Percentiles rank a stretch among this genome's conserved stretches.
Evolutionary conservation across 108 stramenopile species (phyloP).

Genomic region (Skeletonema potamos): DNA sequence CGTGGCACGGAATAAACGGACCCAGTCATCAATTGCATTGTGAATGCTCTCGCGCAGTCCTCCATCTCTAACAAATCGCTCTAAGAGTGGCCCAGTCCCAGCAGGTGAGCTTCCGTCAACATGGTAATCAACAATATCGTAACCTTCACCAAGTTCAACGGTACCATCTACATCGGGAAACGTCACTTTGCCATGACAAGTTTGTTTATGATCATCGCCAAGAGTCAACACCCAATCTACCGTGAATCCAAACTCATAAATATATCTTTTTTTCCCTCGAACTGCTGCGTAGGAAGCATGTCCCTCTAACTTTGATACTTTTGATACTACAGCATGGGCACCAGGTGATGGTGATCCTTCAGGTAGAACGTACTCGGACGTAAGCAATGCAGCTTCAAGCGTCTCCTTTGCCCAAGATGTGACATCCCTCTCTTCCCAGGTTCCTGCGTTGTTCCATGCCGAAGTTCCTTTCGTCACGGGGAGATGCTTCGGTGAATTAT

Average conservation of each 20-base stretch:
- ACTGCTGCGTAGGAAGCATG: constrained; percentile 86
- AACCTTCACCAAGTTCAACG: constrained; percentile 72
- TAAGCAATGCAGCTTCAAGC: constrained; percentile 50
- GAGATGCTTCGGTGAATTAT: constrained; percentile 15
- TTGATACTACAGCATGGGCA: constrained; percentile 43
- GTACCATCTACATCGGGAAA: constrained; percentile 89
- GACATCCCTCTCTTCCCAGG: constrained; percentile 92
- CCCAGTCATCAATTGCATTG: constrained; percentile 77
- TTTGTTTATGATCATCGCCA: constrained; percentile 35
- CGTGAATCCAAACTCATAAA: constrained; percentile 84
- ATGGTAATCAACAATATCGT: constrained; percentile 67
- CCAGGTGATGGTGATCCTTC: constrained; percentile 69
- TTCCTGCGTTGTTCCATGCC: constrained; percentile 91
- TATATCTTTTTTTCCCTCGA: constrained; percentile 89
- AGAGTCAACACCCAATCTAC: constrained; percentile 63
- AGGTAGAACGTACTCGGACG: constrained; percentile 60
- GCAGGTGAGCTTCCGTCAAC: constrained; percentile 59
- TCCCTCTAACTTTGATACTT: constrained; percentile 63
- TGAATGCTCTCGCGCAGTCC: constrained; percentile 73
- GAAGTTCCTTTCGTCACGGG: constrained; percentile 38
- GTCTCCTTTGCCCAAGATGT: constrained; percentile 84
- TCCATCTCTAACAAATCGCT: constrained; percentile 74
- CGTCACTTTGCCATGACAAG: constrained; percentile 58
- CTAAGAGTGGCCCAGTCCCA: constrained; percentile 58
- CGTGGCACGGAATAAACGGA: constrained; percentile 63